These are phyloP conservation scores for Penicillium maclennaniae DNA, from an alignment of 495 filamentous ascomycete genomes.

Conservation along the genomic window DNA sequence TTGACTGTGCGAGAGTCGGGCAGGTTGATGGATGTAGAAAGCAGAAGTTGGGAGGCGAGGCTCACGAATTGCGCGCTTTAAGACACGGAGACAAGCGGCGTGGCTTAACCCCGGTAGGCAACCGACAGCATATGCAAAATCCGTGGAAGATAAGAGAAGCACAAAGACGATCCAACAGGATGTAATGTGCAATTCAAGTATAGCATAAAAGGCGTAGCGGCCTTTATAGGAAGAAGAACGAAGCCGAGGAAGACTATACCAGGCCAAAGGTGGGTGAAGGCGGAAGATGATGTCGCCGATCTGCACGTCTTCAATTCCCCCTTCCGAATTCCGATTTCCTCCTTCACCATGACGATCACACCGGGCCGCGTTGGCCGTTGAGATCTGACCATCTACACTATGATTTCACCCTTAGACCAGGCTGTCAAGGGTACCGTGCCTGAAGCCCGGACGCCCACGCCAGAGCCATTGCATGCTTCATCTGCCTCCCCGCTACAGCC, in stretches of 20 bases:
- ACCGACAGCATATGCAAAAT: constrained; percentile 8
- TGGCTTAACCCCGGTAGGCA: constrained; percentile 27
- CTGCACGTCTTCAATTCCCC: constrained; percentile 2
- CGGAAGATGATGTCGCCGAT: constrained; percentile 19
- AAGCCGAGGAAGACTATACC: not conserved
- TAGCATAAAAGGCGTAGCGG: not conserved
- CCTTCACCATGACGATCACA: constrained; percentile 23
- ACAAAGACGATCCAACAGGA: not conserved
- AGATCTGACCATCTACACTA: constrained; percentile 24
- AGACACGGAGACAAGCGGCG: constrained; percentile 24
- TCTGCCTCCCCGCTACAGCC: constrained; percentile 36
- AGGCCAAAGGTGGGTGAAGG: constrained; percentile 10
- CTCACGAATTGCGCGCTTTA: constrained; percentile 13
- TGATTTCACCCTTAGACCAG: constrained; percentile 70
- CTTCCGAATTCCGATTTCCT: constrained; percentile 15
- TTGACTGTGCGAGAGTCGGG: constrained; percentile 5
- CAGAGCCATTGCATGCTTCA: constrained; percentile 34
- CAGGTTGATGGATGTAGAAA: constrained; percentile 6
- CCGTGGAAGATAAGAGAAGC: constrained; percentile 4
- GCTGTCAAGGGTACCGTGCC: constrained; percentile 77
- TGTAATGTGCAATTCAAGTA: not conserved
- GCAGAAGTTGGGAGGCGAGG: constrained; percentile 9
- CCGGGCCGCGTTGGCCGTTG: constrained; percentile 33
- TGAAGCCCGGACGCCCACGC: constrained; percentile 39
- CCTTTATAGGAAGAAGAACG: not conserved